Evolutionary conservation across 2,329 filamentous ascomycete genomes (phyloP), one percentile per base, ranked within the genome.

Genomic region (Phialophora expanda): DNA sequence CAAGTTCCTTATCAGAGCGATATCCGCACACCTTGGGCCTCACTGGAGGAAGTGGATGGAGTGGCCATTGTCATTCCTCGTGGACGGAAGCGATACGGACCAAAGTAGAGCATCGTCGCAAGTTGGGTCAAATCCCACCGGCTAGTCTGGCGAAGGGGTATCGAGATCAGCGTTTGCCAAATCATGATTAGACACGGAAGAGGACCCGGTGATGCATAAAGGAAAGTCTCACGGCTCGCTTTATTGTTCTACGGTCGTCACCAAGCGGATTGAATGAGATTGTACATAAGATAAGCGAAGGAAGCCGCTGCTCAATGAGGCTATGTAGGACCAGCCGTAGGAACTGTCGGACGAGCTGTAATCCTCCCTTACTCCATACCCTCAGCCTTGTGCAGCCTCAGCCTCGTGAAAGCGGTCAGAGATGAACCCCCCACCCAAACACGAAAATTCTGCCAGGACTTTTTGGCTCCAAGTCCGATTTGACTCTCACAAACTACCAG

Each of bases 1-100:
- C 0, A 22, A 55, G 14, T 73, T 70, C 58, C 12, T 76, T n/a
- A 70, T 77, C 26, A 38, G 66, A 28, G 64, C 70, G 0, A 70
- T 77, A 32, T 66, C 32, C 9, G 46, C 61, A 30, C 73, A 72
- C 26, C 57, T 76, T 11, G 74, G 74, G 1, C 38, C 62, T 17
- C 55, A 70, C 28, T 75, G 74, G 75, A 61, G 56, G 14, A 66
- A 70, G 34, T 75, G 74, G 74, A 56, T 76, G 20, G 69, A 63
- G 50, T 75, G 73, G 71, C 74, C 74, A 22, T 26, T 38, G 34
- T 46, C 53, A 22, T 51, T 55, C 5, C 22, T 57, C 7, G 11
- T 11, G n/a, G 50, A 51, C 24, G 20, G 20, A 12, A 41, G 17
- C 7, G 38, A 44, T 8, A 44, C 38, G 20, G 38, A n/a, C 5